phyloP scores from a whole-genome alignment of 352 stramenopile genomes.

The Globisporangium splendens region DNA sequence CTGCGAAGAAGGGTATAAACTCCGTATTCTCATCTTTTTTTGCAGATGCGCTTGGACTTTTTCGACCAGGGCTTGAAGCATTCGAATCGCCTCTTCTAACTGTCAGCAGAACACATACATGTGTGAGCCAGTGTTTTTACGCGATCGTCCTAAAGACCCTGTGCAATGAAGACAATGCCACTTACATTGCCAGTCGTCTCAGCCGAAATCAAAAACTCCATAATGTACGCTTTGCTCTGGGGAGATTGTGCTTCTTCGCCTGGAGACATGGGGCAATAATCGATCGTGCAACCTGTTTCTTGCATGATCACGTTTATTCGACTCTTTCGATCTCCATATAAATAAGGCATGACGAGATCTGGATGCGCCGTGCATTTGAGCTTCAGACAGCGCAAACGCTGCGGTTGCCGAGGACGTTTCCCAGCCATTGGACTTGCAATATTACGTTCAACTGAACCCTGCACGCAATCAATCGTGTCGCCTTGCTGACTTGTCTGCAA shows the following conservation, averaged over 20 bases:
- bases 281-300: slow-evolving; percentile 46
- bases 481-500: slow-evolving; percentile 5
- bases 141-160: not conserved
- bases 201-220: slow-evolving; percentile 60
- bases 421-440: slow-evolving; percentile 5
- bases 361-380: slow-evolving; percentile 47
- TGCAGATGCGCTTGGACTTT: slow-evolving; percentile 48
- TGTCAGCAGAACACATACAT: slow-evolving; percentile 2
- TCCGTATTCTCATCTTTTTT: slow-evolving; percentile 31
- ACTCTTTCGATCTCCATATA: slow-evolving; percentile 54
- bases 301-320: slow-evolving; percentile 51
- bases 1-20: slow-evolving; percentile 3
- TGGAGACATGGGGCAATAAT: slow-evolving; percentile 61
- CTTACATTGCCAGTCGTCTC: slow-evolving; percentile 32
- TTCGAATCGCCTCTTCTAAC: slow-evolving; percentile 40
- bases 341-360: slow-evolving; percentile 50
- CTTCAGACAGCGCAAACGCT: slow-evolving; percentile 58
- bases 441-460: slow-evolving; percentile 5
- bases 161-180: not conserved
- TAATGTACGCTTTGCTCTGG: slow-evolving; percentile 27
- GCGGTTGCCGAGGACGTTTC: slow-evolving; percentile 20
- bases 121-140: not conserved
- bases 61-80: slow-evolving; percentile 43
- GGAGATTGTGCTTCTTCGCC: slow-evolving; percentile 37
- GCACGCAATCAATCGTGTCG: not conserved